Conservation (phyloP, 257 asterid species). For the Phtheirospermum japonicum region DNA sequence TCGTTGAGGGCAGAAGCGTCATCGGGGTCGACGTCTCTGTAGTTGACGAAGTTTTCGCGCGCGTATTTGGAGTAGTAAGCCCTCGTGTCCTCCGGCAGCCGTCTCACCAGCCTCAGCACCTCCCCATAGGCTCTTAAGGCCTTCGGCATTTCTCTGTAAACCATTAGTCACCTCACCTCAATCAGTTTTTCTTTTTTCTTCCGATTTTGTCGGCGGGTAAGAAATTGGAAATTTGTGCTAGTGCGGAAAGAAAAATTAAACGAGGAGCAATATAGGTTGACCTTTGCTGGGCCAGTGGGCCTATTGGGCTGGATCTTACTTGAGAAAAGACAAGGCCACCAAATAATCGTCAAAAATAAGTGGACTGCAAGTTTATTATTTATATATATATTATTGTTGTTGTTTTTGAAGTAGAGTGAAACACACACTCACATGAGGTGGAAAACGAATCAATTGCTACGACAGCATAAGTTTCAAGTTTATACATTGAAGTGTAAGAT, state of each 20-base stretch:
- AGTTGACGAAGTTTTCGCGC: slow-evolving; percentile 94
- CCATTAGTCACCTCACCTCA: slow-evolving; percentile 28
- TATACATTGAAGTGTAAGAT: no score
- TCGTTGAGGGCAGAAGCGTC: slow-evolving; percentile 52
- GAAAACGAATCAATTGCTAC: no score
- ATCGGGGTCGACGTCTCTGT: slow-evolving; percentile 60
- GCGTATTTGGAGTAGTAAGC: slow-evolving; percentile 82
- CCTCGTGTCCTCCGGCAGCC: slow-evolving; percentile 70
- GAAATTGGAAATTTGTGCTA: no score
- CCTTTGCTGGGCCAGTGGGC: background rate
- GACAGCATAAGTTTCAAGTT: no score
- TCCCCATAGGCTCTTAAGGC: slow-evolving; percentile 80
- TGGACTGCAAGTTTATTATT: no score
- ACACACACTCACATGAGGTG: no score
- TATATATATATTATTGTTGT: no score
- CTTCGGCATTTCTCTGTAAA: slow-evolving; percentile 56
- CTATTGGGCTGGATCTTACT: slow-evolving; percentile 4
- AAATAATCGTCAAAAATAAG: no score
- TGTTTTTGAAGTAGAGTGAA: no score
- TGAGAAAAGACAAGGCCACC: no score
- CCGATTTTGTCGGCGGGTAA: background rate
- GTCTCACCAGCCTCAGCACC: slow-evolving; percentile 81
- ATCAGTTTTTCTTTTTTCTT: no score
- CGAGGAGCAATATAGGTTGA: background rate
- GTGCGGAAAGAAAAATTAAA: no score